A percentile compares a stretch with the other conserved stretches of the same genome.
Evolutionary conservation across 176 grass and related monocot species (phyloP).

Genomic region (Juncus inflexus): DNA sequence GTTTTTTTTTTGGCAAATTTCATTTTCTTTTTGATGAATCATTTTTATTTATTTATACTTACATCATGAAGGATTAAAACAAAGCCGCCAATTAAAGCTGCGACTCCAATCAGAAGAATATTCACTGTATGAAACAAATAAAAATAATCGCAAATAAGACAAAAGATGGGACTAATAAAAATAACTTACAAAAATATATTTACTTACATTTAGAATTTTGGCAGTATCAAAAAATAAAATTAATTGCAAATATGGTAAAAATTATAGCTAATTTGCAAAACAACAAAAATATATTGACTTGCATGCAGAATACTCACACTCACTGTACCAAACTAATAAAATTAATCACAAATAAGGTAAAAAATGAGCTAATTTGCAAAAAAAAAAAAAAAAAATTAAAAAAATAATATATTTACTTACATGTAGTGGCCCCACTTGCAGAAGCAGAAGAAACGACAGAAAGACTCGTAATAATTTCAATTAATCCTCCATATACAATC

Average conservation of each 20-base stretch:
- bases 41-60: slow-evolving; percentile 22
- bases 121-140: slow-evolving; percentile 51
- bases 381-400: neutral
- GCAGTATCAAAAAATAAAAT: too few relatives aligned
- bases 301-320: too few relatives aligned
- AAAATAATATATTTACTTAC: slow-evolving; percentile 39
- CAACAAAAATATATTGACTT: too few relatives aligned
- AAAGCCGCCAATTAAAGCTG: slow-evolving; percentile 72
- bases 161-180: too few relatives aligned
- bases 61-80: slow-evolving; percentile 63
- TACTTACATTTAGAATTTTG: too few relatives aligned
- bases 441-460: slow-evolving; percentile 53
- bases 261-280: too few relatives aligned
- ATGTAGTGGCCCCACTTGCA: slow-evolving; percentile 49
- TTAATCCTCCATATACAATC: slow-evolving; percentile 65
- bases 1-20: neutral
- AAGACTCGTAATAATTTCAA: slow-evolving; percentile 56
- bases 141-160: neutral
- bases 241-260: too few relatives aligned
- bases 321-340: slow-evolving; percentile 44
- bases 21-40: too few relatives aligned
- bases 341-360: too few relatives aligned
- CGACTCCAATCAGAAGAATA: slow-evolving; percentile 57
- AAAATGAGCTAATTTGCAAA: too few relatives aligned
- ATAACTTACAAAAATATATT: too few relatives aligned